Percentiles rank a stretch among this genome's conserved stretches.
Conservation (phyloP, 169 alveolate species). For the Toxoplasma gondii region DNA sequence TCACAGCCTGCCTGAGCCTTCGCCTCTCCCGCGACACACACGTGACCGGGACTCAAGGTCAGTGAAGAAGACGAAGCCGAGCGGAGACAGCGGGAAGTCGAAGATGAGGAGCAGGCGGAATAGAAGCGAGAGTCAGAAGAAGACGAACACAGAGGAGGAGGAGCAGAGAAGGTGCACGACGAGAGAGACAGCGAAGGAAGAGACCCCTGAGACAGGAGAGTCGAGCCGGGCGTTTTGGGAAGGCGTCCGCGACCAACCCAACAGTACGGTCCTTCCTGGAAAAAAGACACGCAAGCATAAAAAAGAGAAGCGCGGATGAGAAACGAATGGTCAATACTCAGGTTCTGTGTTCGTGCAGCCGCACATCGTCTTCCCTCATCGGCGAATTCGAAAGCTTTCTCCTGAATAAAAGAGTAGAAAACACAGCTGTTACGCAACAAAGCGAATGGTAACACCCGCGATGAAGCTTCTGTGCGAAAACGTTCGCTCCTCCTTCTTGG, state of each 20-base stretch:
- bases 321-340: no score
- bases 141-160: background rate
- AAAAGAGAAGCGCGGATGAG: background rate
- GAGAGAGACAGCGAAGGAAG: background rate
- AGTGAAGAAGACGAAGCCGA: background rate
- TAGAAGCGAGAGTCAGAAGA: background rate
- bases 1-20: background rate
- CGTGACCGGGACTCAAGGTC: no score
- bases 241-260: background rate
- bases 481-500: no score
- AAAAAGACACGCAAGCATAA: background rate
- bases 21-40: background rate
- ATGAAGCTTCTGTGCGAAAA: no score
- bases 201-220: background rate
- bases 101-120: background rate
- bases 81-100: no score
- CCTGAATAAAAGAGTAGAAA: no score
- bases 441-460: no score
- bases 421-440: no score
- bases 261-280: constrained; percentile 14
- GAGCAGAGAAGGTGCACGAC: background rate
- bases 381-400: no score
- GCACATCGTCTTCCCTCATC: no score
- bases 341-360: no score
- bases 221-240: background rate